Conservation (phyloP, 2,329 filamentous ascomycete species). For the Hymenoscyphus scutula region DNA sequence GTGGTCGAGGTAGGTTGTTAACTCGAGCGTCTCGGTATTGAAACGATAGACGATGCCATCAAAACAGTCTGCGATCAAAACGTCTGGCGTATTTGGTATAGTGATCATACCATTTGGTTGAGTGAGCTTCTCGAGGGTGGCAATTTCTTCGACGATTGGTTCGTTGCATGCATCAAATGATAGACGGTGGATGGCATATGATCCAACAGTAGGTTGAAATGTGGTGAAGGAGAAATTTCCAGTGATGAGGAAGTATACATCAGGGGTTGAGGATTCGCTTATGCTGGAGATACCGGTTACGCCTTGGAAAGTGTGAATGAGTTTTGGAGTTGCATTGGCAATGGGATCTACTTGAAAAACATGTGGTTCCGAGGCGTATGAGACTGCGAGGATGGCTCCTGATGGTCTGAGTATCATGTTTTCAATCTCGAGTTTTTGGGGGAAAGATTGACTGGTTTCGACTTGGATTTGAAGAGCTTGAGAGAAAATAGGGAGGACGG, state of each 20-base stretch:
- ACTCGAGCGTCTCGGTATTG: not conserved
- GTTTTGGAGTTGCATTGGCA: conserved; percentile 21
- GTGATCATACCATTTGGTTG: conserved; percentile 10
- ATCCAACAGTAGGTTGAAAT: not conserved
- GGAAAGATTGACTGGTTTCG: conserved; percentile 11
- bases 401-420: conserved; percentile 38
- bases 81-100: conserved; percentile 5
- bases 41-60: conserved; percentile 5
- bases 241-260: conserved; percentile 14
- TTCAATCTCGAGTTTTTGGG: conserved; percentile 31
- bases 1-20: conserved; percentile 11
- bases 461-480: conserved; percentile 1
- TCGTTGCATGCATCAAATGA: not conserved
- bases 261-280: conserved; percentile 7
- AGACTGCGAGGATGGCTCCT: conserved; percentile 35
- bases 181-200: conserved; percentile 9
- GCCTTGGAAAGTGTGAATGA: conserved; percentile 17
- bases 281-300: conserved; percentile 11
- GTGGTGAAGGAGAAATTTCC: conserved; percentile 14
- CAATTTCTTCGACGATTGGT: not conserved
- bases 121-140: not conserved
- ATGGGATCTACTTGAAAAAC: conserved; percentile 24
- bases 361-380: conserved; percentile 25
- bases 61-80: conserved; percentile 8
- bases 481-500: not conserved